Evolutionary conservation across 345 rosid species (phyloP).

Genomic region (Microthlaspi erraticum): DNA sequence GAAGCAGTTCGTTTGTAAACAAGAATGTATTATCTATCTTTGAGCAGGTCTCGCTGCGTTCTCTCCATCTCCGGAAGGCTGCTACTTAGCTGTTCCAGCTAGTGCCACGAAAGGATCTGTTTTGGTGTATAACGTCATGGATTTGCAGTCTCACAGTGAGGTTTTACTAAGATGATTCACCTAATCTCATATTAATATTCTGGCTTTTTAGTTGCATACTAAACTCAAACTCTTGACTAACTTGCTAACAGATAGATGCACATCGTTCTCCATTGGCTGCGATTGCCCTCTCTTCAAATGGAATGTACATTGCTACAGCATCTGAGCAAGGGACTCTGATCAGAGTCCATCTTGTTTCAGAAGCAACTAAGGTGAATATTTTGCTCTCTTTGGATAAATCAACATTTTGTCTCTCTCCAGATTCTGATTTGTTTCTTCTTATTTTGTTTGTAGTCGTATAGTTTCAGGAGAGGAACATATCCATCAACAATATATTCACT

Average conservation of each 20-base stretch:
- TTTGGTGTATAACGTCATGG: conserved; percentile 83
- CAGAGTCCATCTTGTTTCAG: conserved; percentile 81
- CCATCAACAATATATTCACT: conserved; percentile 87
- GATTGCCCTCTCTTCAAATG: conserved; percentile 73
- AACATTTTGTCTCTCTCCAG: neutral
- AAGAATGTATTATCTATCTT: neutral
- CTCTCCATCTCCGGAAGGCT: conserved; percentile 78
- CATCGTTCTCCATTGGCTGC: conserved; percentile 88
- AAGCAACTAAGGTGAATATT: conserved; percentile 78
- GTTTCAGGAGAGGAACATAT: conserved; percentile 89
- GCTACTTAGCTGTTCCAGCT: conserved; percentile 96
- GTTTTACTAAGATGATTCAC: conserved; percentile 45
- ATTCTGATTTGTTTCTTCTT: conserved; percentile 36
- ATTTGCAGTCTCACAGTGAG: conserved; percentile 82
- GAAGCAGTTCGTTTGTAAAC: neutral
- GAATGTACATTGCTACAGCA: conserved; percentile 89
- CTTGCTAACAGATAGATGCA: conserved; percentile 75
- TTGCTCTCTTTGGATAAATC: neutral
- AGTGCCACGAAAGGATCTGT: conserved; percentile 79
- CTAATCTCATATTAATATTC: neutral
- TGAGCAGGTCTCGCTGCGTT: conserved; percentile 80
- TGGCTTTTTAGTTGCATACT: neutral
- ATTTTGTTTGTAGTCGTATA: conserved; percentile 58
- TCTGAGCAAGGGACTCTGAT: conserved; percentile 94
- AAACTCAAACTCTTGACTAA: neutral